These are phyloP conservation scores for Thalassiosira hispida DNA, from an alignment of 352 stramenopile species.

Conservation along the genomic window DNA sequence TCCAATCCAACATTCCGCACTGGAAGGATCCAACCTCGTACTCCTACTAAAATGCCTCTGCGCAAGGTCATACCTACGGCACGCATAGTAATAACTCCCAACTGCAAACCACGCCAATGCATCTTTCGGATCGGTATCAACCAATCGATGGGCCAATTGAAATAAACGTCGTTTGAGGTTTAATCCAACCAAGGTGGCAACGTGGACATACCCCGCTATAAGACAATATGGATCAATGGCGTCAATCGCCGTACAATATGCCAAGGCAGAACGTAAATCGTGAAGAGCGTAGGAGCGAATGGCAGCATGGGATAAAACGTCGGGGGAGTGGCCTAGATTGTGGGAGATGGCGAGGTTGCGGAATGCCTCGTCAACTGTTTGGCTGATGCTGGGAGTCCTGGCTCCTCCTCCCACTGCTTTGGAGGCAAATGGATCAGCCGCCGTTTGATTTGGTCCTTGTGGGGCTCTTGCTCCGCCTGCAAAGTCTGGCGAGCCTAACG, in stretches of 20 bases:
- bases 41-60: slow-evolving; percentile 94
- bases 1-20: slow-evolving; percentile 94
- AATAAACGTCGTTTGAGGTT: slow-evolving; percentile 94
- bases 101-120: slow-evolving; percentile 95
- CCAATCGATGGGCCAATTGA: slow-evolving; percentile 94
- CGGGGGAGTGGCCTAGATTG: slow-evolving; percentile 63
- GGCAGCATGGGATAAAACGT: slow-evolving; percentile 73
- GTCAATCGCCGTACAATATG: slow-evolving; percentile 69
- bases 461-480: slow-evolving; percentile 3
- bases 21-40: slow-evolving; percentile 89
- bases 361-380: slow-evolving; percentile 58
- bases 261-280: slow-evolving; percentile 54
- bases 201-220: slow-evolving; percentile 69
- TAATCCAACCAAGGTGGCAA: slow-evolving; percentile 91
- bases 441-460: neutral
- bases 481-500: slow-evolving; percentile 20
- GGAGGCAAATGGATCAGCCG: neutral
- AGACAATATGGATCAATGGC: slow-evolving; percentile 67
- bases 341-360: slow-evolving; percentile 39
- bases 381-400: slow-evolving; percentile 6
- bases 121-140: slow-evolving; percentile 93
- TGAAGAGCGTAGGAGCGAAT: slow-evolving; percentile 68
- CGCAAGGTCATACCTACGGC: slow-evolving; percentile 92
- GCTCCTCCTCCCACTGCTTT: neutral
- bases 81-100: slow-evolving; percentile 94